phyloP scores from a whole-genome alignment of 768 basidiomycete genomes.

The Suillus spraguei region DNA sequence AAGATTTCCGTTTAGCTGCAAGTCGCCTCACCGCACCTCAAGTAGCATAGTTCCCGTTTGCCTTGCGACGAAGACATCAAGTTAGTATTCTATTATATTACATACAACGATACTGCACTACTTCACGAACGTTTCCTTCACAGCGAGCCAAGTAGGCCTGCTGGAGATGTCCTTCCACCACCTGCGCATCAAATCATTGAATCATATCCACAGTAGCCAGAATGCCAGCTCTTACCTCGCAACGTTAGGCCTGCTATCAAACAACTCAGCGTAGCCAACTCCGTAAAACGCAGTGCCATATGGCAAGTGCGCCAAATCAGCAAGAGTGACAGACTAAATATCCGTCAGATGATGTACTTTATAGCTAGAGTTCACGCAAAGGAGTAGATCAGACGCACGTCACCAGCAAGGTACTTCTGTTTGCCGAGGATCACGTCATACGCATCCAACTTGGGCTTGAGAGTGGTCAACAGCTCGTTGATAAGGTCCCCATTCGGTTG shows the following conservation, averaged over 20 bases:
- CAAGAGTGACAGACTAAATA: conserved; percentile 48
- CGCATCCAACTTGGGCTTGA: conserved; percentile 44
- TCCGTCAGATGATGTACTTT: neutral
- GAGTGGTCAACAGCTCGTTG: conserved; percentile 13
- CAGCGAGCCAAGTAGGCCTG: conserved; percentile 46
- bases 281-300: conserved; percentile 36
- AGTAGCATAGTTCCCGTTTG: too few species aligned
- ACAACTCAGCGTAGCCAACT: conserved; percentile 32
- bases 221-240: conserved; percentile 34
- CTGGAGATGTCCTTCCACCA: conserved; percentile 55
- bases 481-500: conserved; percentile 26
- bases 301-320: conserved; percentile 61
- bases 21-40: too few species aligned
- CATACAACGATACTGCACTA: neutral
- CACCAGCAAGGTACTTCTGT: conserved; percentile 57
- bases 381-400: conserved; percentile 39
- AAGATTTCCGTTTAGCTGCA: too few species aligned
- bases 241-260: conserved; percentile 42
- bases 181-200: conserved; percentile 27
- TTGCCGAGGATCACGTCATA: conserved; percentile 58
- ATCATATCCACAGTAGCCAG: neutral
- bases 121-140: neutral
- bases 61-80: neutral
- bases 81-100: neutral
- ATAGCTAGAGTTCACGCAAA: neutral